Evolutionary conservation across 1,284 basidiomycete genomes (phyloP).

Genomic region (Singerocomus inundabilis): DNA sequence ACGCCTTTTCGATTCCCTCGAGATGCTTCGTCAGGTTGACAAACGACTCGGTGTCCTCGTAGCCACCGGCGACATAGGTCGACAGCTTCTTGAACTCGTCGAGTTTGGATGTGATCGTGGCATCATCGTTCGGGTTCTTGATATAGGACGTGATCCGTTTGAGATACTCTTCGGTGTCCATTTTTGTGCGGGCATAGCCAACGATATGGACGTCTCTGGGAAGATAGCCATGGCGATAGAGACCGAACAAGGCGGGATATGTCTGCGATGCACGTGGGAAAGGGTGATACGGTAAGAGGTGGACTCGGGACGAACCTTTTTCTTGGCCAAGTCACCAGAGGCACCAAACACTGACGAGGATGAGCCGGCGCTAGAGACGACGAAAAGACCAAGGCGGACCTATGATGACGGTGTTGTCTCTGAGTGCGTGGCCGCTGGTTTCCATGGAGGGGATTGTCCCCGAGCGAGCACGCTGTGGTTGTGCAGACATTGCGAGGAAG

Average conservation of each 20-base stretch:
- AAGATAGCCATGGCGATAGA: slow-evolving; percentile 79
- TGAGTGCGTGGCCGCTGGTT: slow-evolving; percentile 67
- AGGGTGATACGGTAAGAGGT: slow-evolving; percentile 4
- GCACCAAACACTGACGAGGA: slow-evolving; percentile 81
- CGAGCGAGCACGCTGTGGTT: slow-evolving; percentile 53
- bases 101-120: slow-evolving; percentile 56
- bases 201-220: slow-evolving; percentile 85
- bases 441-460: slow-evolving; percentile 89
- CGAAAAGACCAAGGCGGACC: slow-evolving; percentile 46
- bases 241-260: slow-evolving; percentile 89
- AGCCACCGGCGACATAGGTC: slow-evolving; percentile 83
- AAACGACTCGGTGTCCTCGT: slow-evolving; percentile 83
- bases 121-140: slow-evolving; percentile 70
- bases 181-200: slow-evolving; percentile 94
- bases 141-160: slow-evolving; percentile 82
- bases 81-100: slow-evolving; percentile 80
- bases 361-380: slow-evolving; percentile 6
- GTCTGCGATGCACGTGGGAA: slow-evolving; percentile 54
- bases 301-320: slow-evolving; percentile 69
- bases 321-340: slow-evolving; percentile 98
- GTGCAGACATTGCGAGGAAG: slow-evolving; percentile 38
- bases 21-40: slow-evolving; percentile 74
- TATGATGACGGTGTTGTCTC: slow-evolving; percentile 85
- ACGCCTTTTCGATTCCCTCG: slow-evolving; percentile 72
- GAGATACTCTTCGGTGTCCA: slow-evolving; percentile 85